Evolutionary conservation across 495 filamentous ascomycete genomes (phyloP).

Genomic region (Lasiosphaeria miniovina): DNA sequence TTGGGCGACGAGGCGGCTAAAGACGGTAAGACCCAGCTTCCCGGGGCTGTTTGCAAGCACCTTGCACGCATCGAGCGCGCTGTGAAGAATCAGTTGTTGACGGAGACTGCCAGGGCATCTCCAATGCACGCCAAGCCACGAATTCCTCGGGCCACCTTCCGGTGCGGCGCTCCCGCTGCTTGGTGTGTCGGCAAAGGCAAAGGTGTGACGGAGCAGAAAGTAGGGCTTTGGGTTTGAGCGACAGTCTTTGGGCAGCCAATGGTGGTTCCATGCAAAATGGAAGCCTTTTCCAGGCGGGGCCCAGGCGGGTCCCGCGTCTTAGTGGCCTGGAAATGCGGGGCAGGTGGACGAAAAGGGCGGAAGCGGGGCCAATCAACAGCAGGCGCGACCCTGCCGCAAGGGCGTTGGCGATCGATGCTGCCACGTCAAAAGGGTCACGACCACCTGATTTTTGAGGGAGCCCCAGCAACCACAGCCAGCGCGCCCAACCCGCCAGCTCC

Average conservation of each 20-base stretch:
- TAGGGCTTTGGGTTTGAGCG: background rate
- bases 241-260: background rate
- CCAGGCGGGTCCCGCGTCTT: background rate
- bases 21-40: constrained; percentile 16
- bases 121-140: too few species aligned
- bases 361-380: constrained; percentile 20
- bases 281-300: too few species aligned
- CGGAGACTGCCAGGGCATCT: too few species aligned
- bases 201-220: background rate
- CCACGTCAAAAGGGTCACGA: constrained; percentile 26
- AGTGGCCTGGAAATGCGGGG: background rate
- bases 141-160: background rate
- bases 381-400: background rate
- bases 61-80: constrained; percentile 2
- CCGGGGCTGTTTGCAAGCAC: constrained; percentile 15
- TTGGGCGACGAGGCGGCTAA: constrained; percentile 2
- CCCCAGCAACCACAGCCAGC: constrained; percentile 10
- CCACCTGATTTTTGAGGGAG: constrained; percentile 9
- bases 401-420: constrained; percentile 26
- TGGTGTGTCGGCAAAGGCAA: background rate
- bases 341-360: constrained; percentile 6
- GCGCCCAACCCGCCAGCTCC: background rate
- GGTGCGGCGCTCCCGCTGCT: background rate
- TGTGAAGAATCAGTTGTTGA: background rate
- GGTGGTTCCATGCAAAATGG: too few species aligned